A percentile compares a stretch with the other conserved stretches of the same genome.
Conservation (phyloP, 1,284 basidiomycete species). For the Neolentinus lepideus region DNA sequence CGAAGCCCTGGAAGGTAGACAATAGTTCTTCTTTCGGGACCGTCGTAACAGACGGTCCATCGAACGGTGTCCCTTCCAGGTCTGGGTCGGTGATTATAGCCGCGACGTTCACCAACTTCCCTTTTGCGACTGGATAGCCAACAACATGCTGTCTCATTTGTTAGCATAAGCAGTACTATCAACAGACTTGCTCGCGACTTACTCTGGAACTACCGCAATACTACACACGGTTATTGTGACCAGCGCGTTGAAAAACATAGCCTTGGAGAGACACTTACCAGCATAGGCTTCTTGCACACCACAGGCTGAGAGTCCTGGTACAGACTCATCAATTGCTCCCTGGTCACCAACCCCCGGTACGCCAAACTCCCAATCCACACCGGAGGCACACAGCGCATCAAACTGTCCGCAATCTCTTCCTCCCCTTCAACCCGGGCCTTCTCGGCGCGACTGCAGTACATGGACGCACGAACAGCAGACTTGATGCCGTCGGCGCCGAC, state of each 20-base stretch:
- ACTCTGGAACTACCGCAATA: conserved; percentile 25
- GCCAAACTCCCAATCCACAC: conserved; percentile 27
- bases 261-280: conserved; percentile 15
- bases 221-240: conserved; percentile 9
- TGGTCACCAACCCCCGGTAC: conserved; percentile 29
- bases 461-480: conserved; percentile 28
- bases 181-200: background rate
- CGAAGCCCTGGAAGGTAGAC: conserved; percentile 20
- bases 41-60: conserved; percentile 20
- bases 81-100: conserved; percentile 18
- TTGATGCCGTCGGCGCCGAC: conserved; percentile 44
- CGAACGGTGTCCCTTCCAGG: conserved; percentile 17
- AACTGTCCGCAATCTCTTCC: background rate
- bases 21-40: conserved; percentile 19
- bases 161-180: background rate
- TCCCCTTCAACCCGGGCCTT: background rate
- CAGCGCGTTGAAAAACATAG: background rate
- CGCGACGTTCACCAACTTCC: conserved; percentile 23
- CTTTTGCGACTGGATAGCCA: conserved; percentile 24
- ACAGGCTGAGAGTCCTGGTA: conserved; percentile 13
- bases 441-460: conserved; percentile 3
- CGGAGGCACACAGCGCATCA: conserved; percentile 21
- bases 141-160: conserved; percentile 20
- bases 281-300: conserved; percentile 18
- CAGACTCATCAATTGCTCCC: conserved; percentile 12